Percentiles rank a stretch among this genome's conserved stretches.
Evolutionary conservation across 805 yeast genomes (phyloP).

Genomic region (Maudiozyma bulderi): DNA sequence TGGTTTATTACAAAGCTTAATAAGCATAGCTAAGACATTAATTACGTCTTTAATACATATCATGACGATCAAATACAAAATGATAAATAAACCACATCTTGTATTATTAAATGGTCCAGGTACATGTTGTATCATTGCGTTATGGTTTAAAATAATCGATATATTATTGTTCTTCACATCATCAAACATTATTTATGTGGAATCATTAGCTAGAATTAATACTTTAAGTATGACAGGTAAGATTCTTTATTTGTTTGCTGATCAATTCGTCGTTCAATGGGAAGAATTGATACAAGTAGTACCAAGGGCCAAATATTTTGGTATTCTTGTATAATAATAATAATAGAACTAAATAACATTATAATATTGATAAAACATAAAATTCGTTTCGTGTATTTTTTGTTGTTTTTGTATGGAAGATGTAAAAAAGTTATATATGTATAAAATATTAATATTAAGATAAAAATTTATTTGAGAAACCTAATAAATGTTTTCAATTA

Average conservation of each 20-base stretch:
- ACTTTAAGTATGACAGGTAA: slow-evolving; percentile 68
- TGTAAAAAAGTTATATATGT: background rate
- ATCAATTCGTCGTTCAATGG: slow-evolving; percentile 90
- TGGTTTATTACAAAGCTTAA: slow-evolving; percentile 22
- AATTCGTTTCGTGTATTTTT: background rate
- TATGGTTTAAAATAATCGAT: slow-evolving; percentile 23
- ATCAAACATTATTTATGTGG: slow-evolving; percentile 67
- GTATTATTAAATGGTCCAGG: slow-evolving; percentile 33
- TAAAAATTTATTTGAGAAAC: background rate
- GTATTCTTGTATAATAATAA: slow-evolving; percentile 51
- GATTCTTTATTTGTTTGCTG: slow-evolving; percentile 58
- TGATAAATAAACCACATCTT: slow-evolving; percentile 18
- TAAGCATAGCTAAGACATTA: slow-evolving; percentile 29
- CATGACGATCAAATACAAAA: slow-evolving; percentile 9
- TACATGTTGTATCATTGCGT: slow-evolving; percentile 26
- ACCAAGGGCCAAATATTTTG: slow-evolving; percentile 62
- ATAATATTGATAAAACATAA: background rate
- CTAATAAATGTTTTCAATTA: background rate
- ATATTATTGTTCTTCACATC: slow-evolving; percentile 10
- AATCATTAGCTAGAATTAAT: slow-evolving; percentile 16
- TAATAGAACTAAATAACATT: background rate
- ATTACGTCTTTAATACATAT: slow-evolving; percentile 14
- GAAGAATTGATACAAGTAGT: slow-evolving; percentile 43
- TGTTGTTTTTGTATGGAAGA: too few relatives aligned
- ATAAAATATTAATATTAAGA: background rate